phyloP scores from a whole-genome alignment of 148 eudicot species.

The Arbutus unedo region DNA sequence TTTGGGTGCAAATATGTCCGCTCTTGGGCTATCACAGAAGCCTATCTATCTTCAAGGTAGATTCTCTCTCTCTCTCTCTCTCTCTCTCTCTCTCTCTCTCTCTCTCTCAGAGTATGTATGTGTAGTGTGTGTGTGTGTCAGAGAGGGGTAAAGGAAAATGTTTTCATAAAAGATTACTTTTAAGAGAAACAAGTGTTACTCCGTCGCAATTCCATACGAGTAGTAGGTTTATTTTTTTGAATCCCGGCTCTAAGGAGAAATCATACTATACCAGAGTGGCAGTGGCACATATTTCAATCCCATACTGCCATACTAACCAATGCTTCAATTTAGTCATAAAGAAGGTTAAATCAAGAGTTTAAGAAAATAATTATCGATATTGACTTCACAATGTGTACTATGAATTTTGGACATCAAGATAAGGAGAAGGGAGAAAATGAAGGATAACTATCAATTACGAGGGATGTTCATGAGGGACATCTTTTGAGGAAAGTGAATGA shows the following conservation, averaged over 20 bases:
- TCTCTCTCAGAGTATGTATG: neutral
- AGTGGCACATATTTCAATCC: neutral
- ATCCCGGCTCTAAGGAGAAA: no score
- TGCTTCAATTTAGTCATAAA: no score
- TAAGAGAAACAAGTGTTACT: neutral
- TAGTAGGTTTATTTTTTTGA: neutral
- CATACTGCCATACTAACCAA: neutral
- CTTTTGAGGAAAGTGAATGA: neutral
- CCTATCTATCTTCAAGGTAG: constrained; percentile 83
- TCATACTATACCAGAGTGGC: no score
- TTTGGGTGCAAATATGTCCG: constrained; percentile 98
- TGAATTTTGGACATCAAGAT: neutral
- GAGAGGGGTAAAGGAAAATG: no score
- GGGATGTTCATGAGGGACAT: neutral
- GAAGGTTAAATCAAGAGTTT: neutral
- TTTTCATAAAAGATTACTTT: neutral
- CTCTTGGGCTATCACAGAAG: constrained; percentile 95
- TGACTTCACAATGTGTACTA: neutral
- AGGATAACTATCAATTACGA: neutral
- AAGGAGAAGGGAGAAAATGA: neutral
- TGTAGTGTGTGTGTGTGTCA: neutral
- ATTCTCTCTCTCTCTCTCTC: neutral
- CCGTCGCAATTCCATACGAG: neutral
- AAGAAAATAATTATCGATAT: neutral
- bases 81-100: neutral